Evolutionary conservation across 2,329 filamentous ascomycete species (phyloP).

Genomic region (Sarocladium kiliense): DNA sequence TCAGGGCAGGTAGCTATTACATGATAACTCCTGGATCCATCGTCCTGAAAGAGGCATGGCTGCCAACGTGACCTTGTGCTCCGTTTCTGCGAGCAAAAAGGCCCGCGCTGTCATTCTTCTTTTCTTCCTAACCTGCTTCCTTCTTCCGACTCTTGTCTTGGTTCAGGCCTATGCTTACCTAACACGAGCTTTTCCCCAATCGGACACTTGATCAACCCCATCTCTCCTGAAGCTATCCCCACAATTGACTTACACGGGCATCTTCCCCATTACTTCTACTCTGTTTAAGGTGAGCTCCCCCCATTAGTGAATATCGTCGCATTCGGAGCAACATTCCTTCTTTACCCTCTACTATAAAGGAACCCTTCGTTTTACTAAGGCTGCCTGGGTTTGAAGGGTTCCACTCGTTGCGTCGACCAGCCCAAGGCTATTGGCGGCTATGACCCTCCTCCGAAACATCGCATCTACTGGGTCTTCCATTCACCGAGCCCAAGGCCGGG

Average conservation of each 20-base stretch:
- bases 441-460: neutral
- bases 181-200: neutral
- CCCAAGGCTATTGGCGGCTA: neutral
- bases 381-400: neutral
- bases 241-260: slow-evolving; percentile 5
- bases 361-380: too few species aligned
- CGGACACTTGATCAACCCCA: neutral
- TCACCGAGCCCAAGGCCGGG: neutral
- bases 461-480: neutral
- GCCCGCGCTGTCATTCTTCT: neutral
- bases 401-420: neutral
- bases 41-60: slow-evolving; percentile 6
- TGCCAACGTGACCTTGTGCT: slow-evolving; percentile 2
- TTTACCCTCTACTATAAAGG: too few species aligned
- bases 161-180: neutral
- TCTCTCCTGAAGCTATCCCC: neutral
- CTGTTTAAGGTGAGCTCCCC: neutral
- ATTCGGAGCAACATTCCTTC: neutral
- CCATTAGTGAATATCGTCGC: neutral
- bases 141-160: too few species aligned
- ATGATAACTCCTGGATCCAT: slow-evolving; percentile 1
- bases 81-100: neutral
- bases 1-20: slow-evolving; percentile 1
- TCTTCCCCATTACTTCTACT: neutral
- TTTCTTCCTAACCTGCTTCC: neutral